phyloP scores from a whole-genome alignment of 2,329 filamentous ascomycete genomes.

The Stylonectria norvegica region DNA sequence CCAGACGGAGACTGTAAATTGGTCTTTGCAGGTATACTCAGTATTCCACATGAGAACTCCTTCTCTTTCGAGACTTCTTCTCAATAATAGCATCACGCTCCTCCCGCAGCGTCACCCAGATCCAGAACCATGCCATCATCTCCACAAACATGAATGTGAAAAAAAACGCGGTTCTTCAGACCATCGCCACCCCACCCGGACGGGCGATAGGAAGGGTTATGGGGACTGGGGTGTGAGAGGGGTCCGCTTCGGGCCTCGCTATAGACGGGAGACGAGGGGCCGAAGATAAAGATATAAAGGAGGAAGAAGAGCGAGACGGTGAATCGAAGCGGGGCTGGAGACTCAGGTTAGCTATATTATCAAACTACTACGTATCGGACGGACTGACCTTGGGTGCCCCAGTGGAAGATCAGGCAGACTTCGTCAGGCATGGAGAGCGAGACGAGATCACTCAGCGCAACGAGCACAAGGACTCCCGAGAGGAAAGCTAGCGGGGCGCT shows the following conservation, averaged over 20 bases:
- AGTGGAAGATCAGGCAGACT: constrained; percentile 59
- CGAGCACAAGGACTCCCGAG: constrained; percentile 60
- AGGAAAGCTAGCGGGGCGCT: constrained; percentile 73
- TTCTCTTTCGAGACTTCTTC: constrained; percentile 35
- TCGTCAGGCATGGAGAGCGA: constrained; percentile 68
- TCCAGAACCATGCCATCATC: constrained; percentile 84
- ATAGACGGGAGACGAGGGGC: constrained; percentile 48
- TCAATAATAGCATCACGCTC: constrained; percentile 48
- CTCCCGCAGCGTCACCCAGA: constrained; percentile 66
- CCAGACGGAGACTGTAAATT: no score
- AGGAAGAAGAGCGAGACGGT: constrained; percentile 59
- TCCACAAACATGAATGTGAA: constrained; percentile 85
- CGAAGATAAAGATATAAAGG: constrained; percentile 63
- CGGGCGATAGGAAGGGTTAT: constrained; percentile 36
- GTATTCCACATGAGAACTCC: no score
- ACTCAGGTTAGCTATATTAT: constrained; percentile 21
- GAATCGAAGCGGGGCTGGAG: constrained; percentile 62
- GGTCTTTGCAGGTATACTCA: no score
- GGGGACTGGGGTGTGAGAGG: constrained; percentile 25
- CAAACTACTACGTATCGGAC: no score
- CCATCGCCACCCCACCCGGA: constrained; percentile 57
- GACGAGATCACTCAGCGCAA: constrained; percentile 62
- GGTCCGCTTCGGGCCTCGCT: constrained; percentile 22
- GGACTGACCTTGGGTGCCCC: constrained; percentile 61
- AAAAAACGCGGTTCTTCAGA: constrained; percentile 77